Conservation (phyloP, 2,329 filamentous ascomycete genomes). For the Colletotrichum orbiculare region DNA sequence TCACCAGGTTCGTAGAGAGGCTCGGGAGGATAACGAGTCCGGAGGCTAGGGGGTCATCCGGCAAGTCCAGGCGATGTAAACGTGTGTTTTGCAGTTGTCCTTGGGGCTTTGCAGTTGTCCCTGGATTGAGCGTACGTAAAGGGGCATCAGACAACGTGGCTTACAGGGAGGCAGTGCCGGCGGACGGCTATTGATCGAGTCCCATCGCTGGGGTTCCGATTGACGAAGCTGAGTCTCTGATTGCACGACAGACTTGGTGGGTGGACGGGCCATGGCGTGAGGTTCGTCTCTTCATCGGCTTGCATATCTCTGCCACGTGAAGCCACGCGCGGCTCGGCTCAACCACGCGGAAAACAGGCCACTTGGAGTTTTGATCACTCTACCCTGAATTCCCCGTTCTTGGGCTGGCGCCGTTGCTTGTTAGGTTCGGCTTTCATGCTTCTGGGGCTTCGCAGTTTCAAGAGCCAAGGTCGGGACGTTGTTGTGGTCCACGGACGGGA, state of each 20-base stretch:
- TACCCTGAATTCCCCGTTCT: background rate
- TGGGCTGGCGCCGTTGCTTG: background rate
- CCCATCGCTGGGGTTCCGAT: background rate
- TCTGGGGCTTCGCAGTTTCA: background rate
- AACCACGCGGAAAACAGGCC: conserved; percentile 19
- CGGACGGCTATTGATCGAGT: background rate
- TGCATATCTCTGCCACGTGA: conserved; percentile 12
- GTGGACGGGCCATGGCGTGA: conserved; percentile 25
- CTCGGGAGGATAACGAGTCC: too few relatives aligned
- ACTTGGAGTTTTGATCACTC: conserved; percentile 1
- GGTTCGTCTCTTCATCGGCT: conserved; percentile 27
- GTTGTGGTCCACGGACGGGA: too few relatives aligned
- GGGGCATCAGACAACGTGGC: too few relatives aligned
- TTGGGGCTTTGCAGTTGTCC: too few relatives aligned
- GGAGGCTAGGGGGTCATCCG: too few relatives aligned
- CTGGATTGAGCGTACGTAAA: too few relatives aligned
- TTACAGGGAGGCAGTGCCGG: too few relatives aligned
- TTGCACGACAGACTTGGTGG: background rate
- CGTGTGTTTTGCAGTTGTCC: too few relatives aligned
- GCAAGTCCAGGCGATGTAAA: too few relatives aligned
- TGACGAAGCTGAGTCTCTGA: background rate
- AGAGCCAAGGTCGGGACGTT: background rate
- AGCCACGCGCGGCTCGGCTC: conserved; percentile 2
- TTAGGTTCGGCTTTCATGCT: background rate
- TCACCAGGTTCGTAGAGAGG: too few relatives aligned